These are phyloP conservation scores for Fonsecaea nubica DNA, from an alignment of 2,329 filamentous ascomycete genomes.

Conservation along the genomic window DNA sequence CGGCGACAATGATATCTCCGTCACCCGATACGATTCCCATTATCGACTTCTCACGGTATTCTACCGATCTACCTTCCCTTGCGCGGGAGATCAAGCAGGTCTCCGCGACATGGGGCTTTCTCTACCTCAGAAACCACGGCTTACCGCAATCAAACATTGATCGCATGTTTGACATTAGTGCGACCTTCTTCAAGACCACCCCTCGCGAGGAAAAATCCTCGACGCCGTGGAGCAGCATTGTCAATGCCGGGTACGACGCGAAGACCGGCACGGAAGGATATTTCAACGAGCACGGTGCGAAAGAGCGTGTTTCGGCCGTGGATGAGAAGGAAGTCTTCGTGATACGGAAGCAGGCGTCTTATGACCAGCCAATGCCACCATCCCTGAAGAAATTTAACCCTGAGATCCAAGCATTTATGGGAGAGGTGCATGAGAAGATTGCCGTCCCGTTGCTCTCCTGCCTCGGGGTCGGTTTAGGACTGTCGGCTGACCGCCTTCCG, in stretches of 20 bases:
- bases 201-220: constrained; percentile 23
- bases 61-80: constrained; percentile 65
- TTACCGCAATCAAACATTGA: constrained; percentile 36
- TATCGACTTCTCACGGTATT: constrained; percentile 77
- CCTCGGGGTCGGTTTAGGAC: constrained; percentile 75
- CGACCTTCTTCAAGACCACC: constrained; percentile 47
- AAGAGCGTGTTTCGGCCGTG: constrained; percentile 15
- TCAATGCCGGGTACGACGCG: constrained; percentile 29
- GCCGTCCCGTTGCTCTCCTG: constrained; percentile 29
- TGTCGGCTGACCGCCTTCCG: constrained; percentile 76
- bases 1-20: constrained; percentile 7
- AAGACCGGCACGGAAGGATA: constrained; percentile 28
- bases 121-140: constrained; percentile 41
- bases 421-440: constrained; percentile 30
- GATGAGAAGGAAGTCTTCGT: constrained; percentile 32
- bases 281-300: constrained; percentile 28
- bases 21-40: constrained; percentile 56
- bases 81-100: constrained; percentile 74
- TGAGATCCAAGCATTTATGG: constrained; percentile 30
- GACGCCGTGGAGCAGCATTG: constrained; percentile 29
- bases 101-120: constrained; percentile 71
- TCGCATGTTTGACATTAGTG: constrained; percentile 35
- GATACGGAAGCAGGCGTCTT: constrained; percentile 28
- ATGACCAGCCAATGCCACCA: constrained; percentile 32
- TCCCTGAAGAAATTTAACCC: constrained; percentile 25